Evolutionary conservation across 129 eudicot genomes (phyloP).

Genomic region (carrot (Daucus carota)): DNA sequence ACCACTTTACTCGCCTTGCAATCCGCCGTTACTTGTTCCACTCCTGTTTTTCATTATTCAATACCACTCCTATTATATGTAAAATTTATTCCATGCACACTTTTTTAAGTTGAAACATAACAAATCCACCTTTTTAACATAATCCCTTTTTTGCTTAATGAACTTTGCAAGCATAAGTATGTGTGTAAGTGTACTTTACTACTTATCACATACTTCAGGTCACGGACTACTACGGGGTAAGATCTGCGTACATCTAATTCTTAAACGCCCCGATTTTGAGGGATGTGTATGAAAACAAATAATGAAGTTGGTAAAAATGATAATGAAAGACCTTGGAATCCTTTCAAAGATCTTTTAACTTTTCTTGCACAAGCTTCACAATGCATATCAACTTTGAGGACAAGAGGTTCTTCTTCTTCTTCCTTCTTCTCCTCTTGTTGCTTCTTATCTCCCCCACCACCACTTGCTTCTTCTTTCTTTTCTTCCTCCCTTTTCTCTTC

Average conservation of each 20-base stretch:
- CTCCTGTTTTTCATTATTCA: constrained; percentile 34
- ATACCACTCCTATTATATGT: not conserved
- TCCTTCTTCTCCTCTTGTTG: constrained; percentile 12
- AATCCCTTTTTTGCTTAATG: no score
- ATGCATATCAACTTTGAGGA: constrained; percentile 83
- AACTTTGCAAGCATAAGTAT: no score
- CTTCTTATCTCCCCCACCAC: constrained; percentile 21
- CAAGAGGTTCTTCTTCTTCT: constrained; percentile 28
- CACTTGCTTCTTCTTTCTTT: constrained; percentile 6
- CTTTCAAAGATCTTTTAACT: constrained; percentile 59
- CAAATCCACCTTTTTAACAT: no score
- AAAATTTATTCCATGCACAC: no score
- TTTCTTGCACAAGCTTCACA: constrained; percentile 87
- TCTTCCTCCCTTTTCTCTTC: constrained; percentile 2
- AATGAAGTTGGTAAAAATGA: not conserved
- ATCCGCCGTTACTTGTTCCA: constrained; percentile 64
- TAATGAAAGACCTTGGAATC: constrained; percentile 49
- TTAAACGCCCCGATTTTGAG: no score
- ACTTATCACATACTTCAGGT: no score
- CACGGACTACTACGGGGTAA: no score
- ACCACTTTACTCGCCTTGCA: constrained; percentile 64
- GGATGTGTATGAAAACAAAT: no score
- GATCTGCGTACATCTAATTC: no score
- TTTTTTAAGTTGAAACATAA: no score
- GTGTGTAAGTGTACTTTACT: no score